Conservation (phyloP, 176 grass and related monocot genomes). For the Zoysia japonica region DNA sequence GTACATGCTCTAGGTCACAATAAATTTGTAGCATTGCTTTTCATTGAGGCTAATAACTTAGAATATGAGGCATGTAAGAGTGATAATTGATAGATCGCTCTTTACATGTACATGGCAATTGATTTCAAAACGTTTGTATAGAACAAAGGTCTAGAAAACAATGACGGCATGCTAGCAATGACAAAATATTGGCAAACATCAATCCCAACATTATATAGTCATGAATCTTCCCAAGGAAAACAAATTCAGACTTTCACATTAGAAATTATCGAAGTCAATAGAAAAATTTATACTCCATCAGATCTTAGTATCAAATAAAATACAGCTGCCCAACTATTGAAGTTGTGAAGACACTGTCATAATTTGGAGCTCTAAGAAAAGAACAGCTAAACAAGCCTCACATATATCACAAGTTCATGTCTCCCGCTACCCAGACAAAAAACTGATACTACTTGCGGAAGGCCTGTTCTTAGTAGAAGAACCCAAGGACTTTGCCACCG, state of each 20-base stretch:
- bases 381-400: not conserved
- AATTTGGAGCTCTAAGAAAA: not conserved
- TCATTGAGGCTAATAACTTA: no score
- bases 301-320: not conserved
- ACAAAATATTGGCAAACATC: not conserved
- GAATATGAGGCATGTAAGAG: no score
- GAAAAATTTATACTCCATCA: not conserved
- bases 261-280: not conserved
- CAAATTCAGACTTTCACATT: not conserved
- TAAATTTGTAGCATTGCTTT: no score
- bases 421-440: conserved; percentile 31
- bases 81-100: no score
- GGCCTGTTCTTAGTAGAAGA: conserved; percentile 53
- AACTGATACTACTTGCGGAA: conserved; percentile 18
- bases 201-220: not conserved
- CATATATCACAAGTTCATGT: conserved; percentile 16
- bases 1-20: no score
- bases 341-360: not conserved
- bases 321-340: not conserved
- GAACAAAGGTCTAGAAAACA: not conserved
- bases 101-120: no score
- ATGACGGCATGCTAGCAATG: not conserved
- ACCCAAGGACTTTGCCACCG: conserved; percentile 67
- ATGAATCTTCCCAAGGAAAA: not conserved
- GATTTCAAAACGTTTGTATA: no score